Evolutionary conservation across 306 rosid genomes (phyloP), one percentile per base, ranked within the genome.

Genomic region (Aeschynomene evenia): DNA sequence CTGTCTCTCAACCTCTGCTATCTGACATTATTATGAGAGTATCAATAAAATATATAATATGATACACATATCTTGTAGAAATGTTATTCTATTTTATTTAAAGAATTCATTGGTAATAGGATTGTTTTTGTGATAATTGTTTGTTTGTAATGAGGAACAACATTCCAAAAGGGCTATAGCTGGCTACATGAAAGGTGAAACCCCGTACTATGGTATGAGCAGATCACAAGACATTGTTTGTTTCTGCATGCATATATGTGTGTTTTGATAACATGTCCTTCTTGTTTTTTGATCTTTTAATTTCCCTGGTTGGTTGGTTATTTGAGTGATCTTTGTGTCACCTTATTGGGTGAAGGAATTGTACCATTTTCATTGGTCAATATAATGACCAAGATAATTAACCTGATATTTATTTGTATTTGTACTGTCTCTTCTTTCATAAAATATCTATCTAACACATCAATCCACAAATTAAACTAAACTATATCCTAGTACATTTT

Each of bases 91-190:
- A n/a, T n/a, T n/a, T n/a, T n/a, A n/a, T n/a, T n/a, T n/a, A n/a
- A n/a, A n/a, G n/a, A n/a, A n/a, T n/a, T n/a, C n/a, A n/a, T n/a
- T n/a, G n/a, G n/a, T n/a, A n/a, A n/a, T n/a, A n/a, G n/a, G n/a
- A n/a, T n/a, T n/a, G n/a, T n/a, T n/a, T n/a, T n/a, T n/a, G n/a
- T n/a, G n/a, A n/a, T n/a, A n/a, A n/a, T n/a, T n/a, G n/a, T 42
- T 77, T 72, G 66, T 84, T 58, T 74, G 74, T 52, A 72, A 72
- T 49, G 72, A 73, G 68, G 72, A 73, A 64, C 86, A 78, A 82
- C 79, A 66, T 78, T 83, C 84, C 91, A 86, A 81, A 76, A 49
- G 23, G 23, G 21, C 70, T 76, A 11, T 72, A 83, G 88, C 83
- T 86, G 87, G 90, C 54, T 23, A 43, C 39, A 74, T 60, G 51